Percentiles rank a stretch among this genome's conserved stretches.
Conservation (phyloP, 805 yeast genomes). For the Myxozyma mucilagina region DNA sequence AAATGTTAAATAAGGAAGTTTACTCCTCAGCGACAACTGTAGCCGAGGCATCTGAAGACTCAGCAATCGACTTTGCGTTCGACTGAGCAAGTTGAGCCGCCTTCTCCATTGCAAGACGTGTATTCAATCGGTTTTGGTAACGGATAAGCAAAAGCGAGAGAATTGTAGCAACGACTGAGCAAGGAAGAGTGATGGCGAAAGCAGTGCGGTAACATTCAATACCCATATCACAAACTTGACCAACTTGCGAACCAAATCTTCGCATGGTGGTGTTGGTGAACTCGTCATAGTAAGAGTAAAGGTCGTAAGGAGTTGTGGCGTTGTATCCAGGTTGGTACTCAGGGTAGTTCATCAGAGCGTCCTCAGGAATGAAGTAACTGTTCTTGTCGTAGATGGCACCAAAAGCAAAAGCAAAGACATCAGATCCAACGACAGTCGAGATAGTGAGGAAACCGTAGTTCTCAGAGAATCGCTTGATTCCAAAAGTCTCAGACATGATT, state of each 20-base stretch:
- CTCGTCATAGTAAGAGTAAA: slow-evolving; percentile 10
- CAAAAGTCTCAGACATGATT: slow-evolving; percentile 73
- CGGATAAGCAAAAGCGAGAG: slow-evolving; percentile 20
- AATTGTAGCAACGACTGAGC: slow-evolving; percentile 16
- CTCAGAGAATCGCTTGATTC: slow-evolving; percentile 63
- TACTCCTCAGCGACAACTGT: slow-evolving; percentile 9
- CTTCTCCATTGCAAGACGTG: slow-evolving; percentile 1
- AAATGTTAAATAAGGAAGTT: background rate
- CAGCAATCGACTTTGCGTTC: slow-evolving; percentile 4
- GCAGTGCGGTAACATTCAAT: slow-evolving; percentile 29
- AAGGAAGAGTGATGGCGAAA: slow-evolving; percentile 29
- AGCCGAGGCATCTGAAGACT: slow-evolving; percentile 9
- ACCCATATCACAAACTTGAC: slow-evolving; percentile 29
- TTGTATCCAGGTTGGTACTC: slow-evolving; percentile 1
- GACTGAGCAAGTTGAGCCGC: background rate
- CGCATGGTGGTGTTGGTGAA: slow-evolving; percentile 22
- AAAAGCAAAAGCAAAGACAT: slow-evolving; percentile 59
- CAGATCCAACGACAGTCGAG: slow-evolving; percentile 61
- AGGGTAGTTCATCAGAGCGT: slow-evolving; percentile 11
- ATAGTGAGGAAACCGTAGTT: slow-evolving; percentile 73
- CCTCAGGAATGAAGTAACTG: slow-evolving; percentile 25
- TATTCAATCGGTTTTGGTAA: slow-evolving; percentile 11
- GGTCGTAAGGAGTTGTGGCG: slow-evolving; percentile 1
- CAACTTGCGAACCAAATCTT: slow-evolving; percentile 25
- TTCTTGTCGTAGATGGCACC: slow-evolving; percentile 63